Base-by-base conservation (phyloP, 768 basidiomycete species). In the Serendipita sp. region DNA sequence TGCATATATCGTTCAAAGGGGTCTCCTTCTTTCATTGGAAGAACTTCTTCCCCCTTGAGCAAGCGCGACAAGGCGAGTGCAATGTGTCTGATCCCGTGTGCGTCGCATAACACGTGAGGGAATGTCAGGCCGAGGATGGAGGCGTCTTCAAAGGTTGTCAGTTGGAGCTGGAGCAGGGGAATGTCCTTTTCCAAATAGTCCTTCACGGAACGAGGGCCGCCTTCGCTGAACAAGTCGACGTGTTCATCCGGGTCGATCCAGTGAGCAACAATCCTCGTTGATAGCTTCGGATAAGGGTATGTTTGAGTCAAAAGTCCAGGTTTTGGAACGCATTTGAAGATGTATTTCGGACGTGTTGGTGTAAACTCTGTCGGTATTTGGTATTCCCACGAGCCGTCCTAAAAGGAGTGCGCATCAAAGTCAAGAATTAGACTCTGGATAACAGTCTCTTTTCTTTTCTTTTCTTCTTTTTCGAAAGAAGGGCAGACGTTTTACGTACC, bases 21-120 rank as follows among this genome's bases (percentile, higher is more conserved):
- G 43, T 64, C 64, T 3, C 61, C 64, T 3, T 42, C 33, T 24
- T 42, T 7, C 26, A 64, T 24, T 31, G 60, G 42, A 33, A 44
- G 31, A 28, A 64, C 61, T 3, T 61, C 56, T 64, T 64, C 64
- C 3, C 64, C 64, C 14, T 41, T 60, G 17, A 64, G 64, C 17
- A 64, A 50, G 7, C 61, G 61, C 2, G 64, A 20, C 3, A 64
- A 30, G 2, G 64, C 64, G 26, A 31, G 3, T 2, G 20, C 41
- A 14, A 65, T 65, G 30, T 65, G 61, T 51, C 62, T 65, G 51
- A 58, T 65, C 3, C 64, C 64, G 26, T 65, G 64, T 2, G 44
- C 64, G 41, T 65, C 64, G 38, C 64, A 65, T 2, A 65, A 42
- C 13, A 65, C 64, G 43, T 65, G 64, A 20, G 64, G 64, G 14